Evolutionary conservation across 1,139 yeast species (phyloP), one percentile per base, ranked within the genome.

Genomic region (Geotrichum klebahnii): DNA sequence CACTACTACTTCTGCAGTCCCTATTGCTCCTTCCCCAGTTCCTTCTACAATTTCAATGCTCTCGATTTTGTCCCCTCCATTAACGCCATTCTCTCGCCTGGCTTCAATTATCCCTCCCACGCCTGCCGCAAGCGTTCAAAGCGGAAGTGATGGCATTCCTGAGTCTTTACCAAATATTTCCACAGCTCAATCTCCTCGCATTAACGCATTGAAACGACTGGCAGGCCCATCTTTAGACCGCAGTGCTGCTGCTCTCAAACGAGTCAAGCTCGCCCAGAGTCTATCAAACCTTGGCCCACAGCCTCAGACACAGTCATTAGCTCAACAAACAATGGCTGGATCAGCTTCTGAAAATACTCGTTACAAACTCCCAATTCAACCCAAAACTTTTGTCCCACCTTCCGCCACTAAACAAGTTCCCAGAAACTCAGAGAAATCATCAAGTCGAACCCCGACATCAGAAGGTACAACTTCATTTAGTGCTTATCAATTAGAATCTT

Each of bases 51-150:
- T 28, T 3, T 26, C 37, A 28, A 31, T 41, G 33, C 31, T 29
- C 12, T 34, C 46, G 14, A 32, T 20, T 17, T 26, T 33, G 5
- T 47, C 50, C 3, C 50, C 50, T 14, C 50, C 50, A 24, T 22
- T 47, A 33, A 34, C 50, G 20, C 50, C 50, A 33, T 46, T 39
- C 29, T 20, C 41, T 4, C 28, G 28, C 19, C 20, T 34, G 5
- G 41, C 43, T 3, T 28, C 42, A n/a, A 39, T 47, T 23, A 19
- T 33, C 48, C 14, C 23, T 19, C 17, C 31, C 5, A 16, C 44
- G 2, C 20, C 44, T 2, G 26, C 12, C 8, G 28, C 17, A 16
- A 20, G 22, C 12, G 29, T 24, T 23, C n/a, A n/a, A 19, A 23
- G 5, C 31, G 38, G 23, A 37, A 37, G 23, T 17, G 38, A 37